A percentile compares a stretch with the other conserved stretches of the same genome.
These are phyloP conservation scores for Lasiodiplodia theobromae DNA, from an alignment of 2,329 filamentous ascomycete species.

Conservation along the genomic window DNA sequence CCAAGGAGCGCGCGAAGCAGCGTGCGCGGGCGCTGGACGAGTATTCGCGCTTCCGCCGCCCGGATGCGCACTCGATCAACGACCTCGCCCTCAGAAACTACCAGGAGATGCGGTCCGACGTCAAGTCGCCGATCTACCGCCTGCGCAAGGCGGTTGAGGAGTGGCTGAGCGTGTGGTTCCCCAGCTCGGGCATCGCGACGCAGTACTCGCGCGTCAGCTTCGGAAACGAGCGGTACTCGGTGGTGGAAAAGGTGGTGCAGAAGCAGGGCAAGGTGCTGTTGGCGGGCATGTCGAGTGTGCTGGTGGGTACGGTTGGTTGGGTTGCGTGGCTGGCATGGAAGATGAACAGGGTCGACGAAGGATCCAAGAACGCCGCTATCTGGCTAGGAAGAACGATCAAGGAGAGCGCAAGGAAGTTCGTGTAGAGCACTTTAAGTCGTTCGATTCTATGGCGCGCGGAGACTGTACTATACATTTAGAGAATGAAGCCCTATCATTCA, in stretches of 20 bases:
- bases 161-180: slow-evolving; percentile 76
- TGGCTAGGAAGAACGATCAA: slow-evolving; percentile 24
- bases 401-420: slow-evolving; percentile 15
- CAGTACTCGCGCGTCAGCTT: slow-evolving; percentile 94
- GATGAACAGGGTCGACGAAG: slow-evolving; percentile 5
- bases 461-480: slow-evolving; percentile 6
- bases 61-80: slow-evolving; percentile 89
- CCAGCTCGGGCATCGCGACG: slow-evolving; percentile 84
- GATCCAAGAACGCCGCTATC: slow-evolving; percentile 8
- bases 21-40: slow-evolving; percentile 65
- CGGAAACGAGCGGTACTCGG: slow-evolving; percentile 87
- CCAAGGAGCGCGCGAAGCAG: slow-evolving; percentile 35
- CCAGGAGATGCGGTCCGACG: slow-evolving; percentile 88
- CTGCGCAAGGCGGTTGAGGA: slow-evolving; percentile 89
- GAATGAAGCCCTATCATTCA: not conserved
- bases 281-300: slow-evolving; percentile 4
- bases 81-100: slow-evolving; percentile 92
- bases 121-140: slow-evolving; percentile 78
- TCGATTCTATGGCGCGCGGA: not conserved
- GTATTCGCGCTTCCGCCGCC: slow-evolving; percentile 76
- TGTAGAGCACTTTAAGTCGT: not conserved
- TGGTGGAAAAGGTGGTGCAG: slow-evolving; percentile 75
- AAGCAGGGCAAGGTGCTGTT: slow-evolving; percentile 65
- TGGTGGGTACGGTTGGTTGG: slow-evolving; percentile 15
- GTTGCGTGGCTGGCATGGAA: slow-evolving; percentile 21